Conservation (phyloP, 2,329 filamentous ascomycete genomes). For the Talaromyces funiculosus region DNA sequence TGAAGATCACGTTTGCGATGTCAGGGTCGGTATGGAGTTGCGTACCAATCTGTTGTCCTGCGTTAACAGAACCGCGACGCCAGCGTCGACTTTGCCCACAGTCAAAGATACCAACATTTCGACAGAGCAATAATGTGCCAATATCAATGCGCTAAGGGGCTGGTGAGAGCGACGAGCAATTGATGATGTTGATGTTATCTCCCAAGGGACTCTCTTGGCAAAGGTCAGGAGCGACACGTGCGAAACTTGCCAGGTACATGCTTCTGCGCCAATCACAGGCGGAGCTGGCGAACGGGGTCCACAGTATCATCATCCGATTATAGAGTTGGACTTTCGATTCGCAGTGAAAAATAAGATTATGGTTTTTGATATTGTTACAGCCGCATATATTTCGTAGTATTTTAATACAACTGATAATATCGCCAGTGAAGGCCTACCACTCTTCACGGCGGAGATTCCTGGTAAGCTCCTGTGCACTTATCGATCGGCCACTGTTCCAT, state of each 20-base stretch:
- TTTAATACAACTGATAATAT: not conserved
- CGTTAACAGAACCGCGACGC: constrained; percentile 92
- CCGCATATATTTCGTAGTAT: not conserved
- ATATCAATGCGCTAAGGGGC: not conserved
- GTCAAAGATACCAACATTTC: constrained; percentile 94
- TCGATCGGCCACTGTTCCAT: not conserved
- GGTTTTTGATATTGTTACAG: not conserved
- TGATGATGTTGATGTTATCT: not conserved
- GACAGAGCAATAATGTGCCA: not conserved
- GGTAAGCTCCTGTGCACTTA: not conserved
- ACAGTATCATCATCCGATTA: not conserved
- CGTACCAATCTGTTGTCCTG: constrained; percentile 92
- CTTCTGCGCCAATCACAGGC: not conserved
- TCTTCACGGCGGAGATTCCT: not conserved
- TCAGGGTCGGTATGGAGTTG: constrained; percentile 16
- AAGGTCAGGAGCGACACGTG: constrained; percentile 7
- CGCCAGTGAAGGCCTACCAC: too few species aligned
- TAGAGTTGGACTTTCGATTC: not conserved
- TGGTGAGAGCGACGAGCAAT: not conserved
- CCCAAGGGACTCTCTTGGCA: not conserved
- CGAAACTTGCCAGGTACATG: constrained; percentile 3
- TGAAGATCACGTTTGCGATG: constrained; percentile 8
- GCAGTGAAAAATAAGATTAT: not conserved
- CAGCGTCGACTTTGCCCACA: constrained; percentile 98
- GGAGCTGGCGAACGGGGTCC: not conserved